Conservation (phyloP, 192 early-diverging fungal genomes). For the Funneliformis mosseae region DNA sequence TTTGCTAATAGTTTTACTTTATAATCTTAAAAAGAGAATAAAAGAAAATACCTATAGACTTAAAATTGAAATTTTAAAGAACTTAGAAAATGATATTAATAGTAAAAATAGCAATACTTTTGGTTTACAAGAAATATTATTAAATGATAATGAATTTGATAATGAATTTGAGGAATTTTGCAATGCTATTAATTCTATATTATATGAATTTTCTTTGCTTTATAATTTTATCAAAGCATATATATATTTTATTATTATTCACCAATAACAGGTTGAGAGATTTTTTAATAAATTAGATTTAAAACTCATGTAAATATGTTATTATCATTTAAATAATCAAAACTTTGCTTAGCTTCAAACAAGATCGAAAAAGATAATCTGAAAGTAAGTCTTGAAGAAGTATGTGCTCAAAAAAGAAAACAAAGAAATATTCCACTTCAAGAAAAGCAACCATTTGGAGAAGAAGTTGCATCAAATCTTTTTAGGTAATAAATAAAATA, state of each 20-base stretch:
- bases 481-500: no score
- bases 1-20: neutral
- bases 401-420: no score
- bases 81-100: neutral
- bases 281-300: slow-evolving; percentile 8
- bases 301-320: neutral
- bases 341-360: no score
- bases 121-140: neutral
- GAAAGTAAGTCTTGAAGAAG: no score
- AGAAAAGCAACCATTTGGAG: no score
- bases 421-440: no score
- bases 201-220: neutral
- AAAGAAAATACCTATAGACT: neutral
- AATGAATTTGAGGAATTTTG: neutral
- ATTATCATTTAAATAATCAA: neutral
- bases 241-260: slow-evolving; percentile 15
- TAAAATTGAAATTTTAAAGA: neutral
- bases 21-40: neutral
- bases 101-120: neutral
- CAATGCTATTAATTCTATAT: neutral
- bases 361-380: no score
- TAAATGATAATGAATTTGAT: neutral
- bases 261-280: slow-evolving; percentile 16
- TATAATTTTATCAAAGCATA: neutral
- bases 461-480: no score